These are phyloP conservation scores for Colletotrichum sp. DNA, from an alignment of 2,329 filamentous ascomycete species.

Conservation along the genomic window DNA sequence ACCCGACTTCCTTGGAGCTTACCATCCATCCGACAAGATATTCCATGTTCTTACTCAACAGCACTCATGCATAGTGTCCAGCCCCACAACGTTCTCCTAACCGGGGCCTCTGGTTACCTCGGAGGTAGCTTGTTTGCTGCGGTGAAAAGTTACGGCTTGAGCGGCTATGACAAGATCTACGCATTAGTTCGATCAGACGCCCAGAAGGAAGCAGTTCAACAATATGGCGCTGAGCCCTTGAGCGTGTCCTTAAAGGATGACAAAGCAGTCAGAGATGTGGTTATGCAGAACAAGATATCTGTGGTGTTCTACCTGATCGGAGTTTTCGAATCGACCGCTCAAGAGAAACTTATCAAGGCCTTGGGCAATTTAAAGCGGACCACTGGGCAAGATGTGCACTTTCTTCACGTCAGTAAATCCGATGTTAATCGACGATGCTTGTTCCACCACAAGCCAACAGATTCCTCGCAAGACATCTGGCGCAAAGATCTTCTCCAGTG, in stretches of 20 bases:
- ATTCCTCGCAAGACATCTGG: not conserved
- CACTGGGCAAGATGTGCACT: not conserved
- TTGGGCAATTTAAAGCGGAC: not conserved
- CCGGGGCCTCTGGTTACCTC: not conserved
- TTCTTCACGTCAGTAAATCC: not conserved
- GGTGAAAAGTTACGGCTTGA: not conserved
- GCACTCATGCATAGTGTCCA: not conserved
- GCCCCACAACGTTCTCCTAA: not conserved
- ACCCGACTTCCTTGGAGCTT: not conserved
- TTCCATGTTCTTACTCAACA: not conserved
- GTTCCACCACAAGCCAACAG: not conserved
- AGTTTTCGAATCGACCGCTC: not conserved
- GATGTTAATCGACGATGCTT: not conserved
- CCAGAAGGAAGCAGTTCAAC: not conserved
- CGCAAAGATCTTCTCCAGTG: not conserved
- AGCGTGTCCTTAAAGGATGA: not conserved
- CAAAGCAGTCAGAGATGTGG: not conserved
- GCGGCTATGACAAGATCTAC: not conserved
- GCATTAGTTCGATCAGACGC: not conserved
- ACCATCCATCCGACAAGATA: not conserved
- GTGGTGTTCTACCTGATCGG: not conserved
- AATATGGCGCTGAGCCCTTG: not conserved
- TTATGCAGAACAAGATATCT: not conserved
- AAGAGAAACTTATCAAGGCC: not conserved
- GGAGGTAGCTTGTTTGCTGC: not conserved